Base-by-base conservation (phyloP, 768 basidiomycete species). In the Lactifluus piperatus region DNA sequence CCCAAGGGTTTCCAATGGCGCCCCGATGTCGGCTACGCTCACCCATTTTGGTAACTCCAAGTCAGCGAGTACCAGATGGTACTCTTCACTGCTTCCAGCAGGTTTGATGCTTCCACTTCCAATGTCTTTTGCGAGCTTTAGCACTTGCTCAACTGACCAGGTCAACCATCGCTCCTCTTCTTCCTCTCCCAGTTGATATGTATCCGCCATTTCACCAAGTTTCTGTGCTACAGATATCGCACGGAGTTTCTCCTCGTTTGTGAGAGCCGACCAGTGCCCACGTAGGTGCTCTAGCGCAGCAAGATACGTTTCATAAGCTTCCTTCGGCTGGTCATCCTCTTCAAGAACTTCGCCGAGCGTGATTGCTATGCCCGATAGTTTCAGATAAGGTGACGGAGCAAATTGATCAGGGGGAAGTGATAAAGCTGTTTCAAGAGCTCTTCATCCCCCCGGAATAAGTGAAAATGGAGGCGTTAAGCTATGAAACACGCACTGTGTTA, bases 1-100 rank as follows among this genome's bases (percentile, higher is more conserved):
- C 1, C 81, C 87, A 4, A 89, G 74, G 0, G 84, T 81, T 64
- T 86, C 85, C 34, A 88, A 74, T 1, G 85, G 86, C 10, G 84
- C 82, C 20, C 81, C 84, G 26, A 88, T 70, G 63, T 88, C 84
- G 22, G 78, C 76, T 56, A 73, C 76, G 9, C 75, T 73, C 48
- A 79, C 79, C 87, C 86, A 88, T 20, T 67, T 59, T 1, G 87
- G 86, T 51, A 87, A 64, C 14, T 76, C 75, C 22, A 88, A 72
- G 54, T 82, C 81, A 1, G 78, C 61, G 46, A 69, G 58, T 29
- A 66, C 67, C 52, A 58, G 26, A 32, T 54, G n/a, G 47, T 43
- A 54, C 50, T 65, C 63, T 36, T 54, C 62, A n/a, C 60, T 62
- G n/a, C 20, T 46, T 48, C 20, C 32, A 43, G 41, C 41, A 34